Base-by-base conservation (phyloP, 139 green algal species). In the Chlamydomonas schloesseri region DNA sequence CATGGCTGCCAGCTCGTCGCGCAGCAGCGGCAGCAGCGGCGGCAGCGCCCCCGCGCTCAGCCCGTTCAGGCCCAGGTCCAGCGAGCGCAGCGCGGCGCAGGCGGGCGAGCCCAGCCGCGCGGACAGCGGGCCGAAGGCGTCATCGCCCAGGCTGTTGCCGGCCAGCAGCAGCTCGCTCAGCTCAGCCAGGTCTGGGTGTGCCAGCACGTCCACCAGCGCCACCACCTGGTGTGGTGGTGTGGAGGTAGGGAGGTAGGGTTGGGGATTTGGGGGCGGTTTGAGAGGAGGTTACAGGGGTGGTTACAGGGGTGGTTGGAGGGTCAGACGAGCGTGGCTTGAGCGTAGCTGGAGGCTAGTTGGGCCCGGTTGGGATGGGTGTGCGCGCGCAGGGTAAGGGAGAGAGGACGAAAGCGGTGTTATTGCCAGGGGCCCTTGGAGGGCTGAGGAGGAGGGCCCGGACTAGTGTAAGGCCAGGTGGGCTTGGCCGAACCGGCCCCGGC, bases 201-300 rank as follows among this genome's bases (percentile, higher is more conserved):
- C 71, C 73, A 93, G 46, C 23, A 89, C 80, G 34, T 91, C 82
- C 26, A 87, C 90, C 18, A 93, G 84, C 15, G 90, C 90, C 33
- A 70, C 70, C 34, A 92, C 65, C 72, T 92, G 85, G 42, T 36
- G 76, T 31, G 31, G 11, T 15, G 42, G 36, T 57, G 53, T 5
- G n/a, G 29, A 58, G 9, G 34, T 10, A n/a, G 15, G 36, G 34
- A 34, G 31, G 33, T 53, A n/a, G 69, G 21, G 23, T 53, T 17
- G 69, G 20, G 34, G 20, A 58, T n/a, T n/a, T n/a, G n/a, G n/a
- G n/a, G n/a, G n/a, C n/a, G n/a, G n/a, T n/a, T 50, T 50, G 42
- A 50, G 6, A 50, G 42, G 42, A 13, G 5, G 42, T 50, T 50
- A 8, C 42, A 50, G 42, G n/a, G n/a, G n/a, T n/a, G n/a, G n/a